Percentiles rank a stretch among this genome's conserved stretches.
Evolutionary conservation across 108 stramenopile species (phyloP).

Genomic region (Skeletonema menzelii): DNA sequence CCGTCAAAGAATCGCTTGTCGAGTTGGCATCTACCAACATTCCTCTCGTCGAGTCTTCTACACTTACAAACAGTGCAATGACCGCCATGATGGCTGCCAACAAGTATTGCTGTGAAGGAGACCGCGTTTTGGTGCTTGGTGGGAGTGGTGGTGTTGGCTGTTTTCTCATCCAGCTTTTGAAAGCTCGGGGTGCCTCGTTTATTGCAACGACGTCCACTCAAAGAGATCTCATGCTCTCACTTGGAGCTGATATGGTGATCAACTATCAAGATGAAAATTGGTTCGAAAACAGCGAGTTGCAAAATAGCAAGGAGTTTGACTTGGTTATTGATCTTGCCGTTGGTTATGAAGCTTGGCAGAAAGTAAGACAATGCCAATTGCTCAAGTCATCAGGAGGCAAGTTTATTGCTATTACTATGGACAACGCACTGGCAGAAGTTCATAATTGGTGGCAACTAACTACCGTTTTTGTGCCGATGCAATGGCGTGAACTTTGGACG

Average conservation of each 20-base stretch:
- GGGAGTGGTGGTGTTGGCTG: constrained; percentile 61
- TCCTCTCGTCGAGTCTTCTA: constrained; percentile 12
- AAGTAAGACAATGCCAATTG: constrained; percentile 35
- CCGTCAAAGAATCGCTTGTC: constrained; percentile 28
- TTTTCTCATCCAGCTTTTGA: constrained; percentile 43
- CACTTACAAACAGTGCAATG: constrained; percentile 25
- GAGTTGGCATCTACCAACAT: constrained; percentile 30
- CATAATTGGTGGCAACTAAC: constrained; percentile 43
- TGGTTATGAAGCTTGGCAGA: constrained; percentile 43
- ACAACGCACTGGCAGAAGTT: constrained; percentile 38
- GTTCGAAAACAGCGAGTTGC: constrained; percentile 49
- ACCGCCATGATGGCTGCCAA: constrained; percentile 26
- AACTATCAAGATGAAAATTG: constrained; percentile 54
- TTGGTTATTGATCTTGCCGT: constrained; percentile 52
- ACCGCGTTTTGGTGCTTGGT: constrained; percentile 56
- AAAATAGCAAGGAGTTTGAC: constrained; percentile 35
- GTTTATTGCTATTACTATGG: constrained; percentile 39
- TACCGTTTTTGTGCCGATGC: constrained; percentile 33
- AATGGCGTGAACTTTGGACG: constrained; percentile 45
- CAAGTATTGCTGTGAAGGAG: constrained; percentile 32
- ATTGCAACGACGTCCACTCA: constrained; percentile 50
- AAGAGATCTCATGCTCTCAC: constrained; percentile 31
- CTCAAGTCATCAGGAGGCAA: constrained; percentile 33
- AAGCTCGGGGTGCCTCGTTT: constrained; percentile 36
- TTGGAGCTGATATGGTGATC: constrained; percentile 54